A percentile compares a stretch with the other conserved stretches of the same genome.
These are phyloP conservation scores for Eucalyptus tenuipes DNA, from an alignment of 345 rosid species.

Conservation along the genomic window DNA sequence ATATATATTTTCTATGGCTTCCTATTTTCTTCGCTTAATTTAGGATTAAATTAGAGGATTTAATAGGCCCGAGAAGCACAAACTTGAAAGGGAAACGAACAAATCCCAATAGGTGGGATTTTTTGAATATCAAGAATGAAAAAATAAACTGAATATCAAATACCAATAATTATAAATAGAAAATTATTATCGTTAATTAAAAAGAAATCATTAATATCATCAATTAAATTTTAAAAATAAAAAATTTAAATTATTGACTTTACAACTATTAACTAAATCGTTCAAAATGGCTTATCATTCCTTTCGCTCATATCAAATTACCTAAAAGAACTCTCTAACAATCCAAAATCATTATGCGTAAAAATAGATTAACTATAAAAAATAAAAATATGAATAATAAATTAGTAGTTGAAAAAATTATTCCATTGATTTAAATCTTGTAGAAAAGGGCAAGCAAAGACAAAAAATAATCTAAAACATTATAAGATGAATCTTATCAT, in stretches of 20 bases:
- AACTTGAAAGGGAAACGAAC: background rate
- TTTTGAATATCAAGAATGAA: background rate
- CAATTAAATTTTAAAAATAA: background rate
- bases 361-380: background rate
- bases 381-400: background rate
- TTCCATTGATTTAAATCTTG: background rate
- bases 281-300: accelerated
- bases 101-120: background rate
- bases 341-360: background rate
- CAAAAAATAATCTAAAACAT: background rate
- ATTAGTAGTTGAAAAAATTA: accelerated
- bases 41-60: background rate
- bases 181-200: background rate
- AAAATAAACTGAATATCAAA: background rate
- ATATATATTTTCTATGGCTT: background rate
- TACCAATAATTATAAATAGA: background rate
- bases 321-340: accelerated
- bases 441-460: background rate
- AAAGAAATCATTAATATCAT: background rate
- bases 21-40: background rate
- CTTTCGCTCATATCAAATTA: background rate
- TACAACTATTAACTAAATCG: background rate
- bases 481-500: background rate
- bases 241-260: background rate
- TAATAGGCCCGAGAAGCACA: background rate